Base-by-base conservation (phyloP, 345 rosid species). In the Gossypium longicalyx region DNA sequence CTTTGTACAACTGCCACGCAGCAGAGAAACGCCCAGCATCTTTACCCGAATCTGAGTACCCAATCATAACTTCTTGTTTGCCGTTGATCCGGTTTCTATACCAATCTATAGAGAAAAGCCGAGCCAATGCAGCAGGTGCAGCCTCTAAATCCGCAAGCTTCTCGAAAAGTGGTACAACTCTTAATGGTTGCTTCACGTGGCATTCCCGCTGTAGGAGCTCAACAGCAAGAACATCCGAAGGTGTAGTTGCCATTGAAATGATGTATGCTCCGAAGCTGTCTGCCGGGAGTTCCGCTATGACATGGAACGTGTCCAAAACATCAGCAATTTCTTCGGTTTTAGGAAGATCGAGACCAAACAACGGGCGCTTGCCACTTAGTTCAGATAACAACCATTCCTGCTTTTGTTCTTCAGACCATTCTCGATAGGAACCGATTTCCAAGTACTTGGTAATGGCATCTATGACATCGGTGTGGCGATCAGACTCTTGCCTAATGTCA, bases 51-150 rank as follows among this genome's bases (percentile, higher is more conserved):
- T 93, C 99, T 2, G 99, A 96, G 81, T 96, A 96, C 60, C 99
- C 99, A 17, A 96, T 93, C 99, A 96, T 96, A 79, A 96, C 99
- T 82, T 96, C 99, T 81, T 95, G 99, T 76, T 89, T 93, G 58
- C 99, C 99, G 71, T 95, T 83, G 62, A 95, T 93, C 62, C 87
- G 90, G 73, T 90, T 77, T 77, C 86, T 91, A 77, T 95, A 95
- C 99, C 99, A 95, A 57, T 95, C 93, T 47, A 95, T 64, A 12
- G 99, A 95, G 81, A 95, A 95, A 62, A 95, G 98, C 20, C 94
- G 83, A 22, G 94, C 80, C 82, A 95, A 73, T 71, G 99, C 98
- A 63, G 98, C 97, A 74, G 99, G 99, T 74, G 99, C 99, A 41
- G 92, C 94, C 78, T 95, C 98, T 12, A 96, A 86, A 87, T 96